Evolutionary conservation across 2,329 filamentous ascomycete species (phyloP).

Genomic region (Ophiocordyceps sinensis): DNA sequence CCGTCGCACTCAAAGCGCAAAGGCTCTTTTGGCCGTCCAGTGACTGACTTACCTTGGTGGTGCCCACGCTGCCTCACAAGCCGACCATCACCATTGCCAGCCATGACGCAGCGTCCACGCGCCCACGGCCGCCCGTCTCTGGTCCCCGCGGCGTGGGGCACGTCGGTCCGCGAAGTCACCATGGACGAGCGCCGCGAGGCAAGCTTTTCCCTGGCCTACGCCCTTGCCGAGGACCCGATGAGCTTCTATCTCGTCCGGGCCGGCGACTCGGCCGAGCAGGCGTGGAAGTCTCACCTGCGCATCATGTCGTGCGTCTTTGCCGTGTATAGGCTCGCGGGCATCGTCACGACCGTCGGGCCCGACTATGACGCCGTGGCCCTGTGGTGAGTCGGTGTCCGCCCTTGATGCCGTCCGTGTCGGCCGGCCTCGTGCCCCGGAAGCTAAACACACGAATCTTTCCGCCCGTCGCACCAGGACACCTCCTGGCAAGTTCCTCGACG

Average conservation of each 20-base stretch:
- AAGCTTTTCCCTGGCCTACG: conserved; percentile 57
- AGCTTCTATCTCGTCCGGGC: conserved; percentile 60
- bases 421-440: too few relatives aligned
- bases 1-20: too few relatives aligned
- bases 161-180: conserved; percentile 45
- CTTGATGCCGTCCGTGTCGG: neutral
- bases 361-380: conserved; percentile 67
- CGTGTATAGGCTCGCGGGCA: conserved; percentile 58
- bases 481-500: conserved; percentile 59
- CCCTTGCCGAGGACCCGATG: conserved; percentile 63
- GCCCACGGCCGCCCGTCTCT: conserved; percentile 17
- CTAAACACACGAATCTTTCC: neutral
- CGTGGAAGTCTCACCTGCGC: conserved; percentile 63
- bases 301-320: conserved; percentile 68
- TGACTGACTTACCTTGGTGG: too few relatives aligned
- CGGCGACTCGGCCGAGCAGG: conserved; percentile 47
- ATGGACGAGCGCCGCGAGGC: conserved; percentile 58
- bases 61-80: too few relatives aligned
- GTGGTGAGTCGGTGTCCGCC: conserved; percentile 43
- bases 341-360: conserved; percentile 60
- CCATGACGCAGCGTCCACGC: conserved; percentile 1
- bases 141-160: conserved; percentile 36
- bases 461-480: conserved; percentile 43
- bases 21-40: too few relatives aligned
- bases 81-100: neutral